Evolutionary conservation across 1,284 basidiomycete species (phyloP), one percentile per base, ranked within the genome.

Genomic region (Leccinum pachyderme): DNA sequence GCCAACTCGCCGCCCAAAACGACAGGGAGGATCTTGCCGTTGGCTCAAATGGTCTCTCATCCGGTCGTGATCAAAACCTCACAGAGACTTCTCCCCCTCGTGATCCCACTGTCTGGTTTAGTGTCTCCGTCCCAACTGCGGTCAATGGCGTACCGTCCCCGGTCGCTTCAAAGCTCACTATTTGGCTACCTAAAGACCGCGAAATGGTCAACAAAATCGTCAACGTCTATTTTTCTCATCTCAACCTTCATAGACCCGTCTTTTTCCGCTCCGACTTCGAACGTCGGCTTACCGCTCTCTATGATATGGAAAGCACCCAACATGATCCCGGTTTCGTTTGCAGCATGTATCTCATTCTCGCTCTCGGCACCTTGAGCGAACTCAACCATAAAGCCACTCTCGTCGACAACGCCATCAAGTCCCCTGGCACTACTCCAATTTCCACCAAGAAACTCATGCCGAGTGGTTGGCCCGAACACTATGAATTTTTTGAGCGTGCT

Each of bases 401-500:
- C 45, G 60, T 61, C 51, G 71, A 72, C 32, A 64, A 62, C n/a
- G 58, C 49, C 64, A 68, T 63, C 61, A 73, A 56, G 66, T 74
- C 63, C 25, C 67, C 67, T 31, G 62, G 58, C 49, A 59, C 68
- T 52, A 65, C 61, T 47, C 55, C 71, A 66, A 66, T 68, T 11
- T 66, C 69, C 22, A 75, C 80, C 24, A 81, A 82, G 69, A 81
- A 80, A 58, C 73, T 86, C n/a, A 80, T 90, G 75, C 82, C 85
- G 7, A 66, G 73, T 1, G 83, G 84, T 55, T 92, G 89, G 89
- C 89, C 89, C 6, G 81, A 82, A 32, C 86, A 90, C 57, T 86
- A 88, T 55, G 87, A 91, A 63, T 90, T 92, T 68, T 91, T 91
- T 69, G 83, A 87, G 58, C 78, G 85, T 28, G 89, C 89, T 4